These are phyloP conservation scores for Collybia sp. DNA, from an alignment of 768 basidiomycete species.

Conservation along the genomic window DNA sequence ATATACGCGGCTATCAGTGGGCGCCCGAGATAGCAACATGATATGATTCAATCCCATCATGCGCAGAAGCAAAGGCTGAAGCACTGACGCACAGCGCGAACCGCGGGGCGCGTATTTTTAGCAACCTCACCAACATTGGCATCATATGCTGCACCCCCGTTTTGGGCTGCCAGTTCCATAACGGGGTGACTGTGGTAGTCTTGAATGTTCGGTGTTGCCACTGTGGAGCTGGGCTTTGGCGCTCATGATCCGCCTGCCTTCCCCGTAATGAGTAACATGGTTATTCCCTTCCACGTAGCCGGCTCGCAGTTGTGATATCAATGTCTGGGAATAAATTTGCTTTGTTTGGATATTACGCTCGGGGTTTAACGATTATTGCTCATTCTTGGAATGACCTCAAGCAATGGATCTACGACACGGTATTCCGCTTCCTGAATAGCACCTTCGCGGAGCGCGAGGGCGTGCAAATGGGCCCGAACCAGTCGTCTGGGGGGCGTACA, in stretches of 20 bases:
- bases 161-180: conserved; percentile 31
- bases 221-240: conserved; percentile 13
- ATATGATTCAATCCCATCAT: conserved; percentile 16
- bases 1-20: no score
- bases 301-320: no score
- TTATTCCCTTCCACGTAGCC: conserved; percentile 14
- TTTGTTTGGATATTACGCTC: no score
- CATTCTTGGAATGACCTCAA: no score
- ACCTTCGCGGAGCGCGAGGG: conserved; percentile 14
- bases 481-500: conserved; percentile 11
- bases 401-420: no score
- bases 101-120: conserved; percentile 25
- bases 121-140: conserved; percentile 21
- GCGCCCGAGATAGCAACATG: no score
- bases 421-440: conserved; percentile 11
- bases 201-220: no score
- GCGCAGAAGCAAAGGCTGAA: no score
- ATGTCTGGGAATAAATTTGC: no score
- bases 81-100: conserved; percentile 31
- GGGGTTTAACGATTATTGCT: no score
- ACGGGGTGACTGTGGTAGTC: conserved; percentile 26
- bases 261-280: conserved; percentile 27
- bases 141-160: no score
- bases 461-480: conserved; percentile 13
- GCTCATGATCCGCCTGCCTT: conserved; percentile 8